Evolutionary conservation across 805 yeast species (phyloP), one percentile per base, ranked within the genome.

Genomic region (Myxozyma melibiosi): DNA sequence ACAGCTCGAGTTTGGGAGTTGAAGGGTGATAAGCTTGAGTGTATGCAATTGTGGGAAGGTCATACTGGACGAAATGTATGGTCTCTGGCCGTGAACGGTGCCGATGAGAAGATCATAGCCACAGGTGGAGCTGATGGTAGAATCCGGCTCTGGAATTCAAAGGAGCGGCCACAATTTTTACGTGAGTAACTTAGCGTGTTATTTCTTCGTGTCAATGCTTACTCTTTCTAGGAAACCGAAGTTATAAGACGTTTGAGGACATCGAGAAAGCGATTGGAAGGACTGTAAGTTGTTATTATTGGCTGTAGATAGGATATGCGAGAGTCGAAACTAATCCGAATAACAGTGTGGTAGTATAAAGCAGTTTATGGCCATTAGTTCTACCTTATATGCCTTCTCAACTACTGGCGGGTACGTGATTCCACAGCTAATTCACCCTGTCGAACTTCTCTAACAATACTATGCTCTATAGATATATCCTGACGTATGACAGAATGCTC

Each of bases 41-140:
- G 81, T 61, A 63, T 68, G 2, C 76, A 76, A 34, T 74, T 83
- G 1, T 79, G 80, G 63, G 88, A 86, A 51, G 82, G 85, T 22
- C 97, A 91, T 68, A 77, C 81, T 33, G 97, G 96, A 2, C 86
- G 94, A 69, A 92, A 88, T 67, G 80, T 87, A 1, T 94, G 98
- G 99, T 66, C 72, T 27, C 56, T 73, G 7, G 82, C 89, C 24
- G 80, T 86, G 1, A 88, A 83, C 63, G 77, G 83, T 0, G 76
- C 78, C 42, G 77, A 75, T 31, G 65, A 68, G 0, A 67, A 73
- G 20, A 64, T 85, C 2, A 84, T 86, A 6, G 90, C 84, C 1
- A 88, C 96, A 11, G 94, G 96, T 40, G 99, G 99, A 35, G 95
- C 96, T 38, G 99, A 94, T 72, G 97, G 97, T 0, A 81, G 87